Conservation (phyloP, 805 yeast genomes). For the Teunomyces kruisii region DNA sequence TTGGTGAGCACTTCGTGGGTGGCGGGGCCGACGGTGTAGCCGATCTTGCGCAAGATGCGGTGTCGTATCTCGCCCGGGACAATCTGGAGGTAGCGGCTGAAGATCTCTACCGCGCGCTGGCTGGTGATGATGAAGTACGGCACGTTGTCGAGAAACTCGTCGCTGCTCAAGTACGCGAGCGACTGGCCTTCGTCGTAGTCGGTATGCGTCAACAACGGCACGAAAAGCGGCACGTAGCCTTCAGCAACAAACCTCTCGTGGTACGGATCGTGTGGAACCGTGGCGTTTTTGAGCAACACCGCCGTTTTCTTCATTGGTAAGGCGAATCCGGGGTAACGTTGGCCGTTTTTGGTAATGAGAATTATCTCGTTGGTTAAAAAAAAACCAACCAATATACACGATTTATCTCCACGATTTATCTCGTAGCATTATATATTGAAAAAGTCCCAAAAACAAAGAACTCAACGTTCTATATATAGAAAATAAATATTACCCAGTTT, state of each 20-base stretch:
- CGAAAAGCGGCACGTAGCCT: slow-evolving; percentile 49
- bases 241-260: slow-evolving; percentile 40
- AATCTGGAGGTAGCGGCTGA: slow-evolving; percentile 45
- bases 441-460: not conserved
- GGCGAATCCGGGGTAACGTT: too few species aligned
- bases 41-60: slow-evolving; percentile 47
- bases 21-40: slow-evolving; percentile 91
- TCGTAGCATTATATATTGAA: not conserved
- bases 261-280: slow-evolving; percentile 70
- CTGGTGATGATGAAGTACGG: slow-evolving; percentile 76
- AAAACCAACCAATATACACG: too few species aligned
- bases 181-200: slow-evolving; percentile 51
- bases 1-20: slow-evolving; percentile 58
- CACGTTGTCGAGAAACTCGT: slow-evolving; percentile 37
- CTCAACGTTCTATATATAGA: slow-evolving; percentile 1
- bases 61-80: slow-evolving; percentile 20
- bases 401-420: too few species aligned
- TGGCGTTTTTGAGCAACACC: slow-evolving; percentile 67
- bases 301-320: slow-evolving; percentile 18
- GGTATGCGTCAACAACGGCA: slow-evolving; percentile 73
- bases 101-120: slow-evolving; percentile 86
- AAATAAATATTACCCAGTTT: slow-evolving; percentile 1
- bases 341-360: too few species aligned
- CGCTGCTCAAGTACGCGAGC: slow-evolving; percentile 41
- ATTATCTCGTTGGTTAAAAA: too few species aligned